Percentiles rank a stretch among this genome's conserved stretches.
These are phyloP conservation scores for Ophiostoma piceae DNA, from an alignment of 2,329 filamentous ascomycete genomes.

Conservation along the genomic window DNA sequence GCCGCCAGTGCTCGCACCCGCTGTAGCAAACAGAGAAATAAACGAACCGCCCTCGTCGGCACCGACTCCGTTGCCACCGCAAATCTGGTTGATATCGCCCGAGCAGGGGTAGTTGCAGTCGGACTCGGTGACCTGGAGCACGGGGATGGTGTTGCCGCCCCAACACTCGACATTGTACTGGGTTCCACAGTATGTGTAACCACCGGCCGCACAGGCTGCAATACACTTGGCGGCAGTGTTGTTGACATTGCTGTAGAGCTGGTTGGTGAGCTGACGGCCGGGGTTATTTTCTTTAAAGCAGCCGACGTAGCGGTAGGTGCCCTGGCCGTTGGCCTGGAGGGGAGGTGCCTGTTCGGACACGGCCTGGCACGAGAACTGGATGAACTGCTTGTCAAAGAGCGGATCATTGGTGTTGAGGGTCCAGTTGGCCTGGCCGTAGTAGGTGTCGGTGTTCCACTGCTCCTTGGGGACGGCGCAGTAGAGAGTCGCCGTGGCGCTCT, in stretches of 20 bases:
- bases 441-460: constrained; percentile 52
- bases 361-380: constrained; percentile 49
- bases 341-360: constrained; percentile 50
- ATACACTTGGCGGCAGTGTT: constrained; percentile 46
- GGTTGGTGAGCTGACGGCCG: constrained; percentile 44
- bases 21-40: constrained; percentile 45
- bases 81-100: constrained; percentile 47
- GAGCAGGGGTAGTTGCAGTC: constrained; percentile 50
- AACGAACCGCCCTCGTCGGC: constrained; percentile 36
- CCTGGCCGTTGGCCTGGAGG: constrained; percentile 40
- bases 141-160: constrained; percentile 47
- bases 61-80: constrained; percentile 47
- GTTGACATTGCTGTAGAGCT: constrained; percentile 38
- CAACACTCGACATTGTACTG: constrained; percentile 51
- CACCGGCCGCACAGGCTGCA: constrained; percentile 36
- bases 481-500: constrained; percentile 48
- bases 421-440: constrained; percentile 46
- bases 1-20: constrained; percentile 29
- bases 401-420: constrained; percentile 55
- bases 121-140: constrained; percentile 38
- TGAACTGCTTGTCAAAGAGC: constrained; percentile 46
- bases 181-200: constrained; percentile 43
- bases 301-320: constrained; percentile 49
- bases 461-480: constrained; percentile 53
- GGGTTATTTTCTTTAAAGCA: constrained; percentile 55